Evolutionary conservation across 1,139 yeast species (phyloP).

Genomic region (Taphrina deformans): DNA sequence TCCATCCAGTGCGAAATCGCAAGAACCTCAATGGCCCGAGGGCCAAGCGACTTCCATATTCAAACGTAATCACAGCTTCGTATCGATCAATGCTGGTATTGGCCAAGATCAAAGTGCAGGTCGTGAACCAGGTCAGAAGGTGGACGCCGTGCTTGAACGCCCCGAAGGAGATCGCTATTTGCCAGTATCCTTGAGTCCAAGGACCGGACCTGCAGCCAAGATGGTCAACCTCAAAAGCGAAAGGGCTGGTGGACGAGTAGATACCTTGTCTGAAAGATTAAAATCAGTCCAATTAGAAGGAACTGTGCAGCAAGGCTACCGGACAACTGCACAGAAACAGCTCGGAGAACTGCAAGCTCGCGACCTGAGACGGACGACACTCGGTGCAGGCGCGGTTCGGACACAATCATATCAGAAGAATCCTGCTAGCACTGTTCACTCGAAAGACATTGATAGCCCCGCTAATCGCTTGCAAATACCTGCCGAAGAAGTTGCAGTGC

Average conservation of each 20-base stretch:
- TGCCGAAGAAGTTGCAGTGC: neutral
- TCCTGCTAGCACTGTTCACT: neutral
- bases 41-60: slow-evolving; percentile 26
- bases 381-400: slow-evolving; percentile 6
- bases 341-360: neutral
- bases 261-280: slow-evolving; percentile 14
- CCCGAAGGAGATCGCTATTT: slow-evolving; percentile 34
- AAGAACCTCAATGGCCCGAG: slow-evolving; percentile 52
- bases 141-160: slow-evolving; percentile 30
- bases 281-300: slow-evolving; percentile 8
- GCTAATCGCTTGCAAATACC: neutral
- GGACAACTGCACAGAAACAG: neutral
- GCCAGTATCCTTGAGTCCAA: slow-evolving; percentile 32
- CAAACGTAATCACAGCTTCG: slow-evolving; percentile 27
- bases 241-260: slow-evolving; percentile 13
- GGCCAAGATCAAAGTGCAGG: slow-evolving; percentile 36
- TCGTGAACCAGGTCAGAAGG: slow-evolving; percentile 26
- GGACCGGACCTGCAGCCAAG: slow-evolving; percentile 25
- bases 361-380: neutral
- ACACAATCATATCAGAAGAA: neutral
- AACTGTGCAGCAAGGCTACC: neutral
- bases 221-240: slow-evolving; percentile 18
- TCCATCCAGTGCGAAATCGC: slow-evolving; percentile 61
- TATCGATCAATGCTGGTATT: slow-evolving; percentile 35
- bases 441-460: neutral